Base-by-base conservation (phyloP, 192 early-diverging fungal genomes). In the Spizellomyces punctatus region DNA sequence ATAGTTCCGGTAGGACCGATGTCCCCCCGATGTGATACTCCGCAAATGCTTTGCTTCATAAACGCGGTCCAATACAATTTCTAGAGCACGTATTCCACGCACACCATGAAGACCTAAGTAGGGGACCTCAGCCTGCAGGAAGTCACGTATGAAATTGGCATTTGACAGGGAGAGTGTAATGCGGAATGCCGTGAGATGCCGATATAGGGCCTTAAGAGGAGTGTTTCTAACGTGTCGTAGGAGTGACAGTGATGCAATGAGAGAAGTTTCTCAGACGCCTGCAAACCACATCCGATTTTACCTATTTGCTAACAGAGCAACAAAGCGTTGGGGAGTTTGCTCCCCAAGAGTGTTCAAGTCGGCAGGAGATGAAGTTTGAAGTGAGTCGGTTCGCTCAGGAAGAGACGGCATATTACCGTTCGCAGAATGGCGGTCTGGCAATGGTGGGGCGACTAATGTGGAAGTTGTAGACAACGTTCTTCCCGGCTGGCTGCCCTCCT, bases 41-140 rank as follows among this genome's bases (percentile, higher is more conserved):
- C 59, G 41, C 27, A 63, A 50, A 52, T 61, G 22, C 64, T 74
- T 73, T 6, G 59, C 57, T 41, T 76, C 64, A 10, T 52, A 10
- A 10, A 71, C 58, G 12, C 78, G 78, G 16, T 79, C 78, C 22
- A 79, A 16, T 3, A 72, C 73, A 19, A 76, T 42, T 59, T 79
- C 73, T 12, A 79, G 48, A n/a, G 69, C 14, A 21, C 27, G 14
- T 6, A 79, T 48, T 0, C 78, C 78, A 16, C 58, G 46, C n/a
- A 63, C 55, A 16, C 71, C 72, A 43, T 69, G 22, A 7, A 58
- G 17, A 8, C 76, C 71, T 7, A 69, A 22, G 44, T 74, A 63
- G 1, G 76, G 41, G 0, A 77, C 58, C 6, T 67, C 60, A 8
- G 71, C 63, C 21, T 62, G 21, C 19, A 73, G 41, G 36, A 73